These are phyloP conservation scores for Claviceps capensis DNA, from an alignment of 2,329 filamentous ascomycete genomes.

Conservation along the genomic window DNA sequence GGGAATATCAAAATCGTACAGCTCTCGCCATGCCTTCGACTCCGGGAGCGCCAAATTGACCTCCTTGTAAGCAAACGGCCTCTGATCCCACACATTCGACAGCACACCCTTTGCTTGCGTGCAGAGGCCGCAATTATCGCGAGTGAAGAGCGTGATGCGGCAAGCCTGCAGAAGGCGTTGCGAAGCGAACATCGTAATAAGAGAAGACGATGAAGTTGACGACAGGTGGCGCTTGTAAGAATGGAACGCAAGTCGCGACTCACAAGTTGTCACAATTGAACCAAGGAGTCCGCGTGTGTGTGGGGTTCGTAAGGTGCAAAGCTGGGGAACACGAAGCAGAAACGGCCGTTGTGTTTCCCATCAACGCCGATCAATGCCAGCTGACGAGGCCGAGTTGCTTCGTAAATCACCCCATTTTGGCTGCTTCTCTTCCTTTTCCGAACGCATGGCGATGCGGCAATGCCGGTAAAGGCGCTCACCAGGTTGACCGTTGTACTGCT, in stretches of 20 bases:
- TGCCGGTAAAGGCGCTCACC: too few relatives aligned
- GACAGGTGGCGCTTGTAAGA: not conserved
- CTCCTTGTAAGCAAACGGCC: conserved; percentile 56
- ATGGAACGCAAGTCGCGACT: too few relatives aligned
- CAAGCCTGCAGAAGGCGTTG: conserved; percentile 37
- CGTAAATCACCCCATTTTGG: too few relatives aligned
- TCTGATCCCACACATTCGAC: conserved; percentile 49
- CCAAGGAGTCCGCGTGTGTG: not conserved
- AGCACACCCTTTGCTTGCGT: conserved; percentile 53
- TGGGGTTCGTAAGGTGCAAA: not conserved
- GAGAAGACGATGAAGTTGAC: not conserved
- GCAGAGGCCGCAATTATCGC: conserved; percentile 59
- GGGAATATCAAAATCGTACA: conserved; percentile 73
- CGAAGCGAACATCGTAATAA: conserved; percentile 35
- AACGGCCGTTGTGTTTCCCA: not conserved
- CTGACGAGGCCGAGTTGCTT: not conserved
- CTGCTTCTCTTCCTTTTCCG: too few relatives aligned
- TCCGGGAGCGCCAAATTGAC: conserved; percentile 55
- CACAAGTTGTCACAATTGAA: not conserved
- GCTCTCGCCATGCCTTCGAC: conserved; percentile 50
- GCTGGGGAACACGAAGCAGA: not conserved
- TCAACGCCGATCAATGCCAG: not conserved
- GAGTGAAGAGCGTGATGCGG: conserved; percentile 63
- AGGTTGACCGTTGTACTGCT: too few relatives aligned
- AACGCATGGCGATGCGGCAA: too few relatives aligned